Base-by-base conservation (phyloP, 768 basidiomycete species). In the Lactarius indigo region DNA sequence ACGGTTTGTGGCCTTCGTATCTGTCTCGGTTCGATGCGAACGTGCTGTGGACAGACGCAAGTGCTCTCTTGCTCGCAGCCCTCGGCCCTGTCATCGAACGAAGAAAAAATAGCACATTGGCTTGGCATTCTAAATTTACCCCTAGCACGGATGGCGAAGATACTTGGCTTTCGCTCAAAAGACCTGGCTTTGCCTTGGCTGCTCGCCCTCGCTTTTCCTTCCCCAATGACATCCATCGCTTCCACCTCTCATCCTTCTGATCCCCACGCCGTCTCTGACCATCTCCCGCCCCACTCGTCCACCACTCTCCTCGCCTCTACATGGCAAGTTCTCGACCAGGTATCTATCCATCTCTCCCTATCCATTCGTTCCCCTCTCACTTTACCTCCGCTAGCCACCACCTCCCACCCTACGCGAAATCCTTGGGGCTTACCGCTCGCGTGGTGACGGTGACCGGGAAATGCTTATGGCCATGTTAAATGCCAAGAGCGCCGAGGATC, bases 401-500 rank as follows among this genome's bases (percentile, higher is more conserved):
- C 91, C 94, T 1, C 93, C 95, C 0, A 87, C 80, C 68, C 81
- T 97, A 54, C 85, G 90, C 57, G 93, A 95, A 72, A 94, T 97
- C 52, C 86, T 97, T 30, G 83, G 84, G 44, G 94, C 94, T 9
- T 97, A 96, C 80, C 83, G 85, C 64, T 78, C 86, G 44, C 91
- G 88, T 73, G 95, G 95, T 67, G 92, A 95, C 68, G 94, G 93
- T 52, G 95, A 97, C 81, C 84, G 94, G 28, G 93, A 96, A 61
- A 90, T 96, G 86, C 82, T 97, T 26, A 82, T 96, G 41, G 86
- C 92, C 70, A 91, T 97, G 84, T 81, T 97, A 59, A 93, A 90
- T 67, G 94, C 94, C 73, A 97, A 97, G 80, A 85, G 87, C 56
- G 89, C 95, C 15, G 95, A 97, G 75, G 95, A 97, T 74, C 91